Evolutionary conservation across 768 basidiomycete genomes (phyloP), one percentile per base, ranked within the genome.

Genomic region (Suillus tomentosus): DNA sequence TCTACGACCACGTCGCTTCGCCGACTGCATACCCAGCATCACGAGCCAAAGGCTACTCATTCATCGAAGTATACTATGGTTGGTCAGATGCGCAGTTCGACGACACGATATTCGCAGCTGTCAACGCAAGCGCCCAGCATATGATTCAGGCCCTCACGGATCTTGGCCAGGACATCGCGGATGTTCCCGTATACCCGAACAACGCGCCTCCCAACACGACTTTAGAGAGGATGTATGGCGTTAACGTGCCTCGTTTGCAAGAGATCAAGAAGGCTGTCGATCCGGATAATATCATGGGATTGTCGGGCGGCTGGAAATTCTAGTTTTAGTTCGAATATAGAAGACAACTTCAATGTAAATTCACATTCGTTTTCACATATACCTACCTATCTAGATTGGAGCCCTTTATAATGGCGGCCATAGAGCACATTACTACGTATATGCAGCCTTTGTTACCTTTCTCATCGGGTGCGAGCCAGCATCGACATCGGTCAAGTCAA

Each of bases 11-110:
- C 64, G 78, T 71, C 24, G 51, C 68, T 50, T 68, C 69, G 15
- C 37, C 71, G 0, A 76, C 80, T 15, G 84, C 84, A 1, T 86
- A 79, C 68, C 84, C 84, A 15, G 78, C 80, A 3, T 65, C 67
- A 22, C 80, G 83, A 43, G 53, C 8, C 15, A 17, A 3, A 22
- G 37, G 36, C 37, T 56, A 56, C 37, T 56, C 36, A 2, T 15
- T 39, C 22, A 56, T 56, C 22, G 14, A 39, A 22, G 14, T 56
- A 2, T 39, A 39, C 55, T 56, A 56, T 17, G 55, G 55, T 39
- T 56, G 55, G 37, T 2, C 22, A 8, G n/a, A 56, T 24, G 9
- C 55, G 22, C 4, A 34, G 1, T 36, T 15, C 24, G 55, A 56
- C 22, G 14, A 22, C 14, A 17, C 4, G 2, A 24, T 56, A 2